phyloP scores from a whole-genome alignment of 495 filamentous ascomycete genomes.

The Immersiella caudata region DNA sequence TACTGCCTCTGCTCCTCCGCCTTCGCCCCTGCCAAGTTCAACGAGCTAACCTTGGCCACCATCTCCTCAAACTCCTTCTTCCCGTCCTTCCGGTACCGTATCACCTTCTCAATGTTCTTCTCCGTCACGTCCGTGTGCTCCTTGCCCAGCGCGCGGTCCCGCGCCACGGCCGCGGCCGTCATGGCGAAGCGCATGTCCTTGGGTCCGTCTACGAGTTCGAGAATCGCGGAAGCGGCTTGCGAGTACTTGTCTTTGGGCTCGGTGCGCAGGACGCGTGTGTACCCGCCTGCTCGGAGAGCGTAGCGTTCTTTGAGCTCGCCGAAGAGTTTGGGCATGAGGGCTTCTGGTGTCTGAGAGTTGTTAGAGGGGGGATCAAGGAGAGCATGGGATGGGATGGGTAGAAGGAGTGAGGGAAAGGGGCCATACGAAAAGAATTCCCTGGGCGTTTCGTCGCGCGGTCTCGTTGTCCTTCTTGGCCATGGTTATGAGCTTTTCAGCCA shows the following conservation, averaged over 20 bases:
- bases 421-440: constrained; percentile 82
- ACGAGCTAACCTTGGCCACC: constrained; percentile 62
- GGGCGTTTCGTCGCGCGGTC: constrained; percentile 65
- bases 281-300: constrained; percentile 78
- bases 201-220: constrained; percentile 96
- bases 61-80: constrained; percentile 66
- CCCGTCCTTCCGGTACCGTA: constrained; percentile 70
- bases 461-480: constrained; percentile 89
- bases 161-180: constrained; percentile 78
- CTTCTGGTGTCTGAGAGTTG: constrained; percentile 52
- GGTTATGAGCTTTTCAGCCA: constrained; percentile 93
- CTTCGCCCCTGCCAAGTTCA: constrained; percentile 21
- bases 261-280: constrained; percentile 89
- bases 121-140: constrained; percentile 68
- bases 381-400: not conserved
- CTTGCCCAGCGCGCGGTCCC: constrained; percentile 55
- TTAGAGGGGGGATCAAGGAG: not conserved
- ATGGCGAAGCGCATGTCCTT: constrained; percentile 94
- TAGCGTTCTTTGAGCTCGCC: constrained; percentile 81
- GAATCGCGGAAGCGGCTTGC: constrained; percentile 83
- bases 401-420: not conserved
- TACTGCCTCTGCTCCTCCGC: constrained; percentile 4
- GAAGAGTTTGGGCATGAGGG: constrained; percentile 84
- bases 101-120: constrained; percentile 84
- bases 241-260: constrained; percentile 77